phyloP scores from a whole-genome alignment of 768 basidiomycete species.

The Pleurotus platypus region DNA sequence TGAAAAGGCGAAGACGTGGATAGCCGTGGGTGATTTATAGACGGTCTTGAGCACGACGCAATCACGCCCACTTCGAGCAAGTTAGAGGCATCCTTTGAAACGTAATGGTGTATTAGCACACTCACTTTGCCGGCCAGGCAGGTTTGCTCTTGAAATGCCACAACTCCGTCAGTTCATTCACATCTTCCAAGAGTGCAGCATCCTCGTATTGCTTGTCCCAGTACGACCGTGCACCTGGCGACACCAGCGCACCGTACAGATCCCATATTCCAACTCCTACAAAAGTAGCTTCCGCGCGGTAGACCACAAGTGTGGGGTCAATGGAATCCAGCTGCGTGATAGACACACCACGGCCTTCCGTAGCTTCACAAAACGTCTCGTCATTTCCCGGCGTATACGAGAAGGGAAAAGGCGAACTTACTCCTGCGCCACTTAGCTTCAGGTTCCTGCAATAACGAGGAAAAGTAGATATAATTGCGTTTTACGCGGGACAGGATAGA shows the following conservation, averaged over 20 bases:
- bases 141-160: conserved; percentile 93
- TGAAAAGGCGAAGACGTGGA: conserved; percentile 95
- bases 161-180: conserved; percentile 85
- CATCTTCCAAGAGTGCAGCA: conserved; percentile 80
- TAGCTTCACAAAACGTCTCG: conserved; percentile 39
- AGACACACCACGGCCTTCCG: conserved; percentile 86
- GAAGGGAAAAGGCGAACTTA: conserved; percentile 32
- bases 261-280: conserved; percentile 97
- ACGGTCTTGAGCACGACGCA: conserved; percentile 89
- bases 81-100: conserved; percentile 12
- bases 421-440: conserved; percentile 96
- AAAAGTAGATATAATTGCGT: conserved; percentile 97
- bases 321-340: conserved; percentile 96
- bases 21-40: conserved; percentile 93
- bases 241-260: conserved; percentile 81
- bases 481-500: conserved; percentile 82
- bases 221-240: conserved; percentile 73
- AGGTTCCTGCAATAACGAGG: conserved; percentile 93
- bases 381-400: conserved; percentile 7
- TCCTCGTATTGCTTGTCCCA: conserved; percentile 95
- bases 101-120: conserved; percentile 13
- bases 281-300: conserved; percentile 94
- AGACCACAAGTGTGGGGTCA: conserved; percentile 94
- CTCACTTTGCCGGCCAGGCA: conserved; percentile 91
- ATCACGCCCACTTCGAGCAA: conserved; percentile 71